A percentile compares a stretch with the other conserved stretches of the same genome.
Conservation (phyloP, 805 yeast genomes). For the Myxozyma mucilagina region DNA sequence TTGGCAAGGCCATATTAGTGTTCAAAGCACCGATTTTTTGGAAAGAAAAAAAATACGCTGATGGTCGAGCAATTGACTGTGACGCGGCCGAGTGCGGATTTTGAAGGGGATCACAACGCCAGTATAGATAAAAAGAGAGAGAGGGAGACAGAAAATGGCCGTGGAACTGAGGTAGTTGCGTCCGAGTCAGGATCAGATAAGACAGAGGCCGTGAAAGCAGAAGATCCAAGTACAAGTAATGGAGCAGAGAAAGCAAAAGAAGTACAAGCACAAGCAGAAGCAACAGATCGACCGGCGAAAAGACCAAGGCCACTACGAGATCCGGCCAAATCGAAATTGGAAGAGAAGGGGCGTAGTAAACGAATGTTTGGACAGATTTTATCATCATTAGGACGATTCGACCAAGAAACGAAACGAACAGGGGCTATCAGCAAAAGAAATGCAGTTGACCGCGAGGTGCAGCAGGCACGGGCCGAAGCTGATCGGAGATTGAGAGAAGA, state of each 20-base stretch:
- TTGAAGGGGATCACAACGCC: not conserved
- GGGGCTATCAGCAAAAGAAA: constrained; percentile 4
- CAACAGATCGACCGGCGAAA: constrained; percentile 1
- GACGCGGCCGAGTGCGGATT: not conserved
- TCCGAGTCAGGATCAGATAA: not conserved
- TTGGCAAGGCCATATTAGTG: not conserved
- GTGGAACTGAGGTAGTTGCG: no score
- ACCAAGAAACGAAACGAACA: constrained; percentile 15
- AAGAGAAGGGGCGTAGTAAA: constrained; percentile 25
- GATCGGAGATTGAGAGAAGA: constrained; percentile 3
- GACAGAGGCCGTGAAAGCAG: no score
- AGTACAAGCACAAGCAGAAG: not conserved
- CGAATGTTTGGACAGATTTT: constrained; percentile 31
- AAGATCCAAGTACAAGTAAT: no score
- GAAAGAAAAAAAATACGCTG: not conserved
- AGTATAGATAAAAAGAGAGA: not conserved
- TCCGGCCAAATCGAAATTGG: constrained; percentile 8
- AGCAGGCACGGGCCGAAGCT: constrained; percentile 7
- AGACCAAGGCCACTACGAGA: constrained; percentile 10
- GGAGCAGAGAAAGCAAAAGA: no score
- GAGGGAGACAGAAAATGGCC: not conserved
- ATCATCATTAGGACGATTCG: constrained; percentile 20
- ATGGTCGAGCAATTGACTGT: not conserved
- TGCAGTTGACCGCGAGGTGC: constrained; percentile 13
- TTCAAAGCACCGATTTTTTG: not conserved